Evolutionary conservation across 2,329 filamentous ascomycete species (phyloP).

Genomic region (Cercospora citrullina): DNA sequence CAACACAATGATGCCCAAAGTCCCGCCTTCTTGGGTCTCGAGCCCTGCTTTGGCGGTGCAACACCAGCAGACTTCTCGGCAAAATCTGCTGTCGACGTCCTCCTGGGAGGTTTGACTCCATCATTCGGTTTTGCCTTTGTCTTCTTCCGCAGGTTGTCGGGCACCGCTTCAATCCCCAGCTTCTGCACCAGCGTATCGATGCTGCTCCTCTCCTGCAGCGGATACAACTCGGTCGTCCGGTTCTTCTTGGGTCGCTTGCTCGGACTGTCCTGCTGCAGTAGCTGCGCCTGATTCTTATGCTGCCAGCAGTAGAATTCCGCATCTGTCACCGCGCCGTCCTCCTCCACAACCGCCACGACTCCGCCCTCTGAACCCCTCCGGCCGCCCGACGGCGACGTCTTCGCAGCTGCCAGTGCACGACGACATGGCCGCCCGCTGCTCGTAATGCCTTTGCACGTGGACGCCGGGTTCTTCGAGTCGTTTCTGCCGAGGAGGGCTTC

Average conservation of each 20-base stretch:
- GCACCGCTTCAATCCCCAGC: conserved; percentile 54
- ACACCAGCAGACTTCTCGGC: conserved; percentile 16
- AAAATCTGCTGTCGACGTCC: conserved; percentile 23
- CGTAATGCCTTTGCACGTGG: conserved; percentile 87
- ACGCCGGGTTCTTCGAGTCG: conserved; percentile 80
- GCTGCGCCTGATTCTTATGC: conserved; percentile 80
- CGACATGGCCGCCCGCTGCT: conserved; percentile 80
- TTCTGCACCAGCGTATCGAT: conserved; percentile 84
- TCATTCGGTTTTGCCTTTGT: conserved; percentile 15
- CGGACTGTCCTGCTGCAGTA: conserved; percentile 16
- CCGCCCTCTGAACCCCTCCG: conserved; percentile 30
- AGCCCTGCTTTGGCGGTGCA: conserved; percentile 19
- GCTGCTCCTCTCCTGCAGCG: conserved; percentile 68
- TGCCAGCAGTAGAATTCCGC: conserved; percentile 87
- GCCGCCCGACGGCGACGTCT: conserved; percentile 38
- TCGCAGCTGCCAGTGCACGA: conserved; percentile 60
- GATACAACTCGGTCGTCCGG: conserved; percentile 50
- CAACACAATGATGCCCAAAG: conserved; percentile 51
- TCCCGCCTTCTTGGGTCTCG: conserved; percentile 37
- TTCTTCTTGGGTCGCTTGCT: conserved; percentile 24
- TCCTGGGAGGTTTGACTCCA: conserved; percentile 14
- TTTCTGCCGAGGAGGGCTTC: conserved; percentile 75
- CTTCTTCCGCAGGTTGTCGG: conserved; percentile 16
- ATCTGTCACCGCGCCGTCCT: conserved; percentile 55
- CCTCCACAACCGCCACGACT: conserved; percentile 46